A percentile compares a stretch with the other conserved stretches of the same genome.
phyloP scores from a whole-genome alignment of 495 filamentous ascomycete species.

The Penicillium steckii region DNA sequence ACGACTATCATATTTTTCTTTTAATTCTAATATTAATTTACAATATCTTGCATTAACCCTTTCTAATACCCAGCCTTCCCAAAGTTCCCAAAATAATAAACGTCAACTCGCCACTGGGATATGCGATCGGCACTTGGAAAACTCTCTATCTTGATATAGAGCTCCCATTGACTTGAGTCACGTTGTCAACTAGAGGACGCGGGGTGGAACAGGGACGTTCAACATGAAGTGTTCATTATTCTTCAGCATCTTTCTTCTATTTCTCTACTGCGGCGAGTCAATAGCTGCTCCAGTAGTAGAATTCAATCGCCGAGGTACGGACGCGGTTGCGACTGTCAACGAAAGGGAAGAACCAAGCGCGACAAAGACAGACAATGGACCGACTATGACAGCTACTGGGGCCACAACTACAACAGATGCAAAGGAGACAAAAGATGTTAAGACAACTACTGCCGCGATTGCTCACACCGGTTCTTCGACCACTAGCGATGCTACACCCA shows the following conservation, averaged over 20 bases:
- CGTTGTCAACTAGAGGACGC: not conserved
- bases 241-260: constrained; percentile 6
- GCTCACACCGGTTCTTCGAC: constrained; percentile 18
- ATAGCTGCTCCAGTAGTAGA: constrained; percentile 16
- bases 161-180: not conserved
- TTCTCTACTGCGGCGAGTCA: constrained; percentile 8
- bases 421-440: constrained; percentile 10
- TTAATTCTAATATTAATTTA: too few relatives aligned
- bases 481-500: constrained; percentile 11
- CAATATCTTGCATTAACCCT: not conserved
- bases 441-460: constrained; percentile 10
- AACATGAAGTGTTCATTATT: constrained; percentile 24
- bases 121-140: not conserved
- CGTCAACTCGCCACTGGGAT: not conserved
- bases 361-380: constrained; percentile 8
- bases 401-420: constrained; percentile 15
- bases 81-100: not conserved
- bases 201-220: not conserved
- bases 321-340: constrained; percentile 2
- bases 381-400: constrained; percentile 2
- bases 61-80: not conserved
- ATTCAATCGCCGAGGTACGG: constrained; percentile 3
- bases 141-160: not conserved
- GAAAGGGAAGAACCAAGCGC: constrained; percentile 7
- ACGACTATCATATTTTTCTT: not conserved